These are phyloP conservation scores for Strobilomyces dryophilus DNA, from an alignment of 768 basidiomycete genomes.

Conservation along the genomic window DNA sequence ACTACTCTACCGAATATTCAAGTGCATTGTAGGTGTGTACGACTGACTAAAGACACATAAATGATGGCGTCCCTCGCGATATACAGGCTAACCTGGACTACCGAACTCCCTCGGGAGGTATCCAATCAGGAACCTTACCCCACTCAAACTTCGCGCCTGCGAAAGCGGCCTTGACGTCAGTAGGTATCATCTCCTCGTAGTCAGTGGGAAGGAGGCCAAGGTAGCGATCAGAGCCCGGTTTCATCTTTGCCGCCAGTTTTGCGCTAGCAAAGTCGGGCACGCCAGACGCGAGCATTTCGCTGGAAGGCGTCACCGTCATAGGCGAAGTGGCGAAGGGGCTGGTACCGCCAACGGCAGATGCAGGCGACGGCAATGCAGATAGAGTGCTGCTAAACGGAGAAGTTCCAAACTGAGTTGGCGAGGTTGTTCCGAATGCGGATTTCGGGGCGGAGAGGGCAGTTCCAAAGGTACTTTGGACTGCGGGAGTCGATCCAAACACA, in stretches of 20 bases:
- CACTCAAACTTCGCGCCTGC: constrained; percentile 55
- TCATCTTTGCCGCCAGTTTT: constrained; percentile 33
- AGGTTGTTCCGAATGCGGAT: constrained; percentile 16
- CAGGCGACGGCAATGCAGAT: constrained; percentile 14
- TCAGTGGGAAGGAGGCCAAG: constrained; percentile 52
- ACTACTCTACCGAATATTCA: not conserved
- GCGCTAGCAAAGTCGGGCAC: constrained; percentile 34
- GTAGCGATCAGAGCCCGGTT: constrained; percentile 50
- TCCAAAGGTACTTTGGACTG: constrained; percentile 21
- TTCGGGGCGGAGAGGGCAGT: constrained; percentile 5
- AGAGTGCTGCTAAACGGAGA: constrained; percentile 15
- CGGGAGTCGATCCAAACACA: constrained; percentile 15
- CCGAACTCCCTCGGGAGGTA: constrained; percentile 60
- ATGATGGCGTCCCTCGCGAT: not conserved
- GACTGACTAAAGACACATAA: constrained; percentile 5
- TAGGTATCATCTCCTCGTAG: constrained; percentile 54
- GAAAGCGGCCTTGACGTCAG: constrained; percentile 50
- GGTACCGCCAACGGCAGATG: constrained; percentile 18
- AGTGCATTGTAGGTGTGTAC: not conserved
- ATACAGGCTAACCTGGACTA: constrained; percentile 21
- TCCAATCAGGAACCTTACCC: constrained; percentile 70
- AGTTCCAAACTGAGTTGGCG: constrained; percentile 27
- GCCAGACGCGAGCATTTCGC: constrained; percentile 18
- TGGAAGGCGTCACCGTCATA: constrained; percentile 20
- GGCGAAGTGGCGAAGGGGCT: constrained; percentile 26